These are phyloP conservation scores for Glutinoglossum americanum DNA, from an alignment of 495 filamentous ascomycete species.

Conservation along the genomic window DNA sequence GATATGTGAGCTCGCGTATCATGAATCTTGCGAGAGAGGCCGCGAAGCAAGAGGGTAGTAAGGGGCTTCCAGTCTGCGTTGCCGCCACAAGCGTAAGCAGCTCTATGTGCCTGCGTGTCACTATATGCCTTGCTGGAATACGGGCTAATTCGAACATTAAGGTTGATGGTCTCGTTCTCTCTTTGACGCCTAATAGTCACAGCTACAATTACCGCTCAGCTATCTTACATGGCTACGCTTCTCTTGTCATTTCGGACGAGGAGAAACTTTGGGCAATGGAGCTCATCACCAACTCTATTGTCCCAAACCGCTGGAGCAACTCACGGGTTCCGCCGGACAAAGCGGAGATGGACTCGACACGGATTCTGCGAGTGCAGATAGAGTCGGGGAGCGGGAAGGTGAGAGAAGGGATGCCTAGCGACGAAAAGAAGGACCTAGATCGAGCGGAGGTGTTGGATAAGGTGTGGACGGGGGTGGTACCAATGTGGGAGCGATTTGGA, in stretches of 20 bases:
- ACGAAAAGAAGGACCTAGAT: slow-evolving; percentile 46
- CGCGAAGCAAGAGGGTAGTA: slow-evolving; percentile 12
- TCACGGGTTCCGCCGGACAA: slow-evolving; percentile 49
- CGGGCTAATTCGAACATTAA: slow-evolving; percentile 19
- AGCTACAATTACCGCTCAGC: slow-evolving; percentile 82
- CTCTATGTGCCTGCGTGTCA: neutral
- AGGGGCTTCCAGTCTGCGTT: slow-evolving; percentile 40
- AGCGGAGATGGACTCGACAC: slow-evolving; percentile 58
- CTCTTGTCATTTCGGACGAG: slow-evolving; percentile 35
- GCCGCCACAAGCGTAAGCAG: slow-evolving; percentile 31
- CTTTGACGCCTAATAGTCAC: slow-evolving; percentile 43
- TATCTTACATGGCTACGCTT: slow-evolving; percentile 54
- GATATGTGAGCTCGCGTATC: slow-evolving; percentile 63
- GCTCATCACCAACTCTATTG: slow-evolving; percentile 54
- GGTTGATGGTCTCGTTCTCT: slow-evolving; percentile 39
- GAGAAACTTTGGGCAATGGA: slow-evolving; percentile 77
- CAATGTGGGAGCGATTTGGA: slow-evolving; percentile 42
- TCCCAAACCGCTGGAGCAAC: slow-evolving; percentile 44
- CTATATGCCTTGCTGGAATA: neutral
- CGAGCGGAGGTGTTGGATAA: slow-evolving; percentile 33
- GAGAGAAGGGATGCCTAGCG: slow-evolving; percentile 41
- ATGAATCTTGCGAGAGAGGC: slow-evolving; percentile 41
- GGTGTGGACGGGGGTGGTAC: slow-evolving; percentile 75
- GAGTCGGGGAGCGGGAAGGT: slow-evolving; percentile 62
- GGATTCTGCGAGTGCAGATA: slow-evolving; percentile 48